phyloP scores from a whole-genome alignment of 805 yeast species.

The Saccharomycopsis oosterbeekiorum region DNA sequence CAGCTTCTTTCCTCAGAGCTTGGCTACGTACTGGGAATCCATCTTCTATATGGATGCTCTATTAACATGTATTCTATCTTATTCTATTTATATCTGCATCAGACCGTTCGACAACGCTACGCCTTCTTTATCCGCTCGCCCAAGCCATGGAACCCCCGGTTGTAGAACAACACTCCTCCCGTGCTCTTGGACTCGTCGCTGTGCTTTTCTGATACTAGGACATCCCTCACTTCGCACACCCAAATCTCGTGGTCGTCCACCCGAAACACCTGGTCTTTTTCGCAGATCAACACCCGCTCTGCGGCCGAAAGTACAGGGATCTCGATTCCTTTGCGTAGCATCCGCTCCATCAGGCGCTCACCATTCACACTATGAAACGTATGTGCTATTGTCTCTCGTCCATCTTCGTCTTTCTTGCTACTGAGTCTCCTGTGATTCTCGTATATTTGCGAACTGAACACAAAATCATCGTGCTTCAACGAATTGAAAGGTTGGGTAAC shows the following conservation, averaged over 20 bases:
- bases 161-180: slow-evolving; percentile 61
- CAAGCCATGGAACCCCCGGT: slow-evolving; percentile 49
- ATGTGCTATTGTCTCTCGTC: not conserved
- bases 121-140: slow-evolving; percentile 25
- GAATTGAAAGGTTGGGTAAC: slow-evolving; percentile 45
- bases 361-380: not conserved
- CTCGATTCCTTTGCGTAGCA: slow-evolving; percentile 10
- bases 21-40: too few relatives aligned
- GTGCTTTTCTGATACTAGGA: slow-evolving; percentile 24
- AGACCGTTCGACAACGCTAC: not conserved
- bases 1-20: too few relatives aligned
- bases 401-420: not conserved
- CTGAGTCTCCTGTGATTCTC: not conserved
- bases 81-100: too few relatives aligned
- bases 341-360: not conserved
- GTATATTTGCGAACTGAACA: slow-evolving; percentile 5
- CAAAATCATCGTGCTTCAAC: slow-evolving; percentile 20
- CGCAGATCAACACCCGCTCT: slow-evolving; percentile 56
- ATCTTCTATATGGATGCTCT: too few relatives aligned
- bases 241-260: slow-evolving; percentile 87
- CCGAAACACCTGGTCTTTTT: slow-evolving; percentile 38
- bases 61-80: too few relatives aligned
- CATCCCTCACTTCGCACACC: slow-evolving; percentile 68
- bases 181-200: slow-evolving; percentile 24
- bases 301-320: slow-evolving; percentile 50